Percentiles rank a stretch among this genome's conserved stretches.
Conservation (phyloP, 129 eudicot species). For the Tagetes erecta region DNA sequence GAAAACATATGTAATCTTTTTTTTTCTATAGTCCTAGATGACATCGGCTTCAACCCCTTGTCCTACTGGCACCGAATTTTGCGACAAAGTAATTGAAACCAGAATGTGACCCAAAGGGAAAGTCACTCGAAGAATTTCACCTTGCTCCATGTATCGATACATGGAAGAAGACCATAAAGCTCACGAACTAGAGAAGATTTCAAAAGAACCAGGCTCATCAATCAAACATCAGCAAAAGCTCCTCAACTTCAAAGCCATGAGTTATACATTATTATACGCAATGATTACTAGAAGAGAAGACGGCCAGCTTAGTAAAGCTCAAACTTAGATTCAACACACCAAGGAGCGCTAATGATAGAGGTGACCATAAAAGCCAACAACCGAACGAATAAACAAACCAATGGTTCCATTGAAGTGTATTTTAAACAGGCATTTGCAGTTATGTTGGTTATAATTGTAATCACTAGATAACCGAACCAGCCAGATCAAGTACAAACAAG, state of each 20-base stretch:
- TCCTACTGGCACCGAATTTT: too few species aligned
- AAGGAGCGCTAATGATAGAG: neutral
- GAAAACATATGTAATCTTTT: too few species aligned
- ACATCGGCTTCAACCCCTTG: too few species aligned
- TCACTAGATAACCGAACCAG: neutral
- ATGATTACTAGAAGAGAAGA: too few species aligned
- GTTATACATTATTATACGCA: too few species aligned
- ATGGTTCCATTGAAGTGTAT: too few species aligned
- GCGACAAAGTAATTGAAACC: too few species aligned
- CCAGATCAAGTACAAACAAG: neutral
- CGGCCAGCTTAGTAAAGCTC: neutral
- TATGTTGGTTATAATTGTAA: neutral
- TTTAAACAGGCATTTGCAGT: neutral
- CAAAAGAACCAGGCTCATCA: neutral
- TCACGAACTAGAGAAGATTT: neutral
- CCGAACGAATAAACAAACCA: too few species aligned
- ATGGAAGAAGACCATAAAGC: neutral
- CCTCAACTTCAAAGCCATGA: neutral
- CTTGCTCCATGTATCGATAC: neutral
- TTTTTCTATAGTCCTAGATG: too few species aligned
- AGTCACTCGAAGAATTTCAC: too few species aligned
- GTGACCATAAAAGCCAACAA: neutral
- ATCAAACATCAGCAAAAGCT: neutral
- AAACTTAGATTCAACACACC: neutral
- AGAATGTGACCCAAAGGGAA: too few species aligned